phyloP scores from a whole-genome alignment of 2,329 filamentous ascomycete species.

The Aspergillus tubingensis region DNA sequence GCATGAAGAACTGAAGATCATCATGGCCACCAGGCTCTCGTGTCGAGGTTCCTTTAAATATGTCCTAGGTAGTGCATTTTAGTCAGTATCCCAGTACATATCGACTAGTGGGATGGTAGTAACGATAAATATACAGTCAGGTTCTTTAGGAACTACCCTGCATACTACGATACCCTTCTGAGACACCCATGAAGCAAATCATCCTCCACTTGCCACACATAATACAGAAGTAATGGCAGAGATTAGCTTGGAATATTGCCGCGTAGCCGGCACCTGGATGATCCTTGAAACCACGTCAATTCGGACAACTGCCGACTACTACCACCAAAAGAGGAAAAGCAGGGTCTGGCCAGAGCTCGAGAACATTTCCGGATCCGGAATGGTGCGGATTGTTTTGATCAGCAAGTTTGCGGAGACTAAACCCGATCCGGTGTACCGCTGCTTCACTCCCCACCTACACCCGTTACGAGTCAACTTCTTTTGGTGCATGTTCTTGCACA shows the following conservation, averaged over 20 bases:
- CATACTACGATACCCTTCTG: too few species aligned
- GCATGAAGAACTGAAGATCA: too few species aligned
- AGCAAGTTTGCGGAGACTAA: not conserved
- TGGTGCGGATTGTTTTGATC: not conserved
- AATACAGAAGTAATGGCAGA: too few species aligned
- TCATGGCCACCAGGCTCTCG: too few species aligned
- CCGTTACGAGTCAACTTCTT: not conserved
- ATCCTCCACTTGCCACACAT: too few species aligned
- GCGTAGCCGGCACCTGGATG: not conserved
- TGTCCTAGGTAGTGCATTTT: too few species aligned
- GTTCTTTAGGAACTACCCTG: too few species aligned
- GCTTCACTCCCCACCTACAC: not conserved
- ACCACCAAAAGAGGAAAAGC: not conserved
- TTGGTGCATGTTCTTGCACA: not conserved
- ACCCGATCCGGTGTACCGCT: not conserved
- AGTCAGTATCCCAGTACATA: too few species aligned
- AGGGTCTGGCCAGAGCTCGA: not conserved
- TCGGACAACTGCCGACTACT: not conserved
- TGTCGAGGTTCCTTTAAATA: too few species aligned
- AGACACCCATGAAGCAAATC: too few species aligned
- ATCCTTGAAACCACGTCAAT: not conserved
- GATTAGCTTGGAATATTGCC: not conserved
- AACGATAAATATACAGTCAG: too few species aligned
- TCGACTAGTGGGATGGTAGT: too few species aligned
- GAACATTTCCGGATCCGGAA: not conserved